Base-by-base conservation (phyloP, 352 stramenopile genomes). In the Phytopythium oedochilum region DNA sequence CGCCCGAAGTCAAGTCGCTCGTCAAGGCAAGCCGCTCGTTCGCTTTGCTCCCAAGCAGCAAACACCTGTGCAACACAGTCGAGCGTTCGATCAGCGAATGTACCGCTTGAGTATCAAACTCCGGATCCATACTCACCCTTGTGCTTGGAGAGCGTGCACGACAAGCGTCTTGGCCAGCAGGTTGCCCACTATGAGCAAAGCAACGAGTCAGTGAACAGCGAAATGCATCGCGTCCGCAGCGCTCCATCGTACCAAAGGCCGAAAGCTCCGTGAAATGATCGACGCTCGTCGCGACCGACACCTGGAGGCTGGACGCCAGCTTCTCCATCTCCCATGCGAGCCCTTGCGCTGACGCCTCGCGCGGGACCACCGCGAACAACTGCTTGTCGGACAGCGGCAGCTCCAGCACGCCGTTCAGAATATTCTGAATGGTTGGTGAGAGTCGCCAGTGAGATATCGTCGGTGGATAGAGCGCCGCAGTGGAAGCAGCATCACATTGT, bases 101-200 rank as follows among this genome's bases (percentile, higher is more conserved):
- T n/a, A n/a, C n/a, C n/a, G n/a, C n/a, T n/a, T n/a, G n/a, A n/a
- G n/a, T n/a, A n/a, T n/a, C n/a, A n/a, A n/a, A n/a, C n/a, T n/a
- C n/a, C n/a, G n/a, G n/a, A n/a, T n/a, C n/a, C n/a, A n/a, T n/a
- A n/a, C n/a, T n/a, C n/a, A n/a, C 56, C 64, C 61, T 36, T 51
- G 50, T 18, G 46, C 47, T 48, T 67, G 52, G 8, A 71, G 51
- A 26, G 70, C 58, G 34, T 70, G 55, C 51, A 64, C 60, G 5
- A 76, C 38, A 9, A 61, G 39, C 12, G 57, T 62, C 12, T 51
- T 42, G 15, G 72, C 40, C 26, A 78, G 51, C 38, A 59, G 45
- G 40, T 74, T 59, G 31, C 63, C 26, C 17, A 74, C 63, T 63
- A 31, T 18, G 23, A 4, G 20, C 23, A 28, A 8, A n/a, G n/a